Conservation (phyloP, 1,284 basidiomycete species). For the Malassezia caprae region DNA sequence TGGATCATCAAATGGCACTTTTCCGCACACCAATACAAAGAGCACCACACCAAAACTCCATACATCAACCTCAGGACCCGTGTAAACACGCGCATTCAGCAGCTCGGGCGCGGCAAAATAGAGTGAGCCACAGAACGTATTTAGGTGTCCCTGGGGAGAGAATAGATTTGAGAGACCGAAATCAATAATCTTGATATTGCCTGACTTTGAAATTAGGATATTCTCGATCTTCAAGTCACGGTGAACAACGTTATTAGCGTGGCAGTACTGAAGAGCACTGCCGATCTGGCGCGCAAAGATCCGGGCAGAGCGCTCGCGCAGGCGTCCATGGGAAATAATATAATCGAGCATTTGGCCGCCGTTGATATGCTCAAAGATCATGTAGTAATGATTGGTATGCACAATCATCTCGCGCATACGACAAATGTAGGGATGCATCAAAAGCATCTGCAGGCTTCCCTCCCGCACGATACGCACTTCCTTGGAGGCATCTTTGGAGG, state of each 20-base stretch:
- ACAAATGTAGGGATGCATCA: constrained; percentile 96
- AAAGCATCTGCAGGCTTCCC: constrained; percentile 79
- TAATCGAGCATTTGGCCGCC: constrained; percentile 99
- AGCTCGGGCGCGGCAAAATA: constrained; percentile 98
- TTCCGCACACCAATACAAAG: constrained; percentile 93
- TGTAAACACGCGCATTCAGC: constrained; percentile 89
- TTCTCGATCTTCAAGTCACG: constrained; percentile 98
- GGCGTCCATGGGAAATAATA: constrained; percentile 93
- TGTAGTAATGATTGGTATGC: constrained; percentile 72
- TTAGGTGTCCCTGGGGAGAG: constrained; percentile 69
- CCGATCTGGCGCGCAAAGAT: constrained; percentile 97
- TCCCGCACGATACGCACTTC: constrained; percentile 92
- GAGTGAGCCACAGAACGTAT: constrained; percentile 90
- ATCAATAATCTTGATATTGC: constrained; percentile 99
- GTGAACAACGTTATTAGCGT: constrained; percentile 93
- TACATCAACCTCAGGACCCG: constrained; percentile 93
- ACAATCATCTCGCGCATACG: constrained; percentile 88
- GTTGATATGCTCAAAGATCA: constrained; percentile 97
- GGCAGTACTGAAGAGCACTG: constrained; percentile 89
- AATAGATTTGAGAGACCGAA: constrained; percentile 97
- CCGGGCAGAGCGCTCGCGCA: constrained; percentile 84
- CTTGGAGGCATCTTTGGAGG: constrained; percentile 79
- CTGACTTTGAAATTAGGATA: constrained; percentile 94
- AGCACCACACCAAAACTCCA: constrained; percentile 98
- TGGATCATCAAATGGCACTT: constrained; percentile 97